These are phyloP conservation scores for Ceriops zippeliana DNA, from an alignment of 345 rosid species.

Conservation along the genomic window DNA sequence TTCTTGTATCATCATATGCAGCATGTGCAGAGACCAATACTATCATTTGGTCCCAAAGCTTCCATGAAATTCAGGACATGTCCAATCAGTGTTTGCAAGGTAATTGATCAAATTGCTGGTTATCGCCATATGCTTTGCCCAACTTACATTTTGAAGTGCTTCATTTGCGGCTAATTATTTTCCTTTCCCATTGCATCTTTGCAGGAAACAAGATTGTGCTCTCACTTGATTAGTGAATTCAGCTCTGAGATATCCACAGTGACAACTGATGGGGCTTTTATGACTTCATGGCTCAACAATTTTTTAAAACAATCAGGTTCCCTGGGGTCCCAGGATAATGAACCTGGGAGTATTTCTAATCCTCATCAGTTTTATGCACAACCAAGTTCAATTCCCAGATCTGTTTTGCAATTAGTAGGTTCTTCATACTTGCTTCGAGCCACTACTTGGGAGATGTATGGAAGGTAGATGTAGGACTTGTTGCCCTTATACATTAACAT, in stretches of 20 bases:
- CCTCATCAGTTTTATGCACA: slow-evolving; percentile 60
- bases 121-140: slow-evolving; percentile 4
- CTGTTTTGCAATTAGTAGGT: slow-evolving; percentile 78
- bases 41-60: slow-evolving; percentile 93
- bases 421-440: slow-evolving; percentile 89
- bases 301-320: slow-evolving; percentile 58
- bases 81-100: slow-evolving; percentile 94
- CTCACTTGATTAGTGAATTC: slow-evolving; percentile 68
- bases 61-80: slow-evolving; percentile 72
- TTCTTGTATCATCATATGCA: slow-evolving; percentile 40
- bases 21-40: slow-evolving; percentile 92
- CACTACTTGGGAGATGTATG: slow-evolving; percentile 94
- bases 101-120: slow-evolving; percentile 27
- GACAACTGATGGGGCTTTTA: slow-evolving; percentile 66
- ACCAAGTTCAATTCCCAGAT: slow-evolving; percentile 74
- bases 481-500: not conserved
- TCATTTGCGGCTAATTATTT: not conserved
- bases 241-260: slow-evolving; percentile 59
- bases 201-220: slow-evolving; percentile 80
- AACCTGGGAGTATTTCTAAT: slow-evolving; percentile 42
- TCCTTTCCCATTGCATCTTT: slow-evolving; percentile 19
- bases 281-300: slow-evolving; percentile 81
- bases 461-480: slow-evolving; percentile 56
- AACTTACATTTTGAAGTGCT: not conserved
- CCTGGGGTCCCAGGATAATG: slow-evolving; percentile 50